Evolutionary conservation across 1,139 yeast genomes (phyloP).

Genomic region (Yamadazyma oceani): DNA sequence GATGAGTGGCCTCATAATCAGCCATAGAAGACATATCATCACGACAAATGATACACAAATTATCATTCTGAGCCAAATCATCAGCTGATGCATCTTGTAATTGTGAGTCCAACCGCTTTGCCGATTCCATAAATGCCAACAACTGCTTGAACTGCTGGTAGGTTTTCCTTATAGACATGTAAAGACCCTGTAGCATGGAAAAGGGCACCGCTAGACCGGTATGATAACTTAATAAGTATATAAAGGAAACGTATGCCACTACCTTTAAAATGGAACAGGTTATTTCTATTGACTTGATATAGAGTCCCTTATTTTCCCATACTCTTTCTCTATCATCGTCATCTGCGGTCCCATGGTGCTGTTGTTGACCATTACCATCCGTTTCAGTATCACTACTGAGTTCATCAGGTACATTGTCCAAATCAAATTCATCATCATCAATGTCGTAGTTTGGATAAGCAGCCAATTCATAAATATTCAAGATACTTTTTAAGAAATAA

Average conservation of each 20-base stretch:
- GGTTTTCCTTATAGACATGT: constrained; percentile 51
- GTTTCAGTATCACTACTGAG: constrained; percentile 25
- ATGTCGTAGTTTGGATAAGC: constrained; percentile 21
- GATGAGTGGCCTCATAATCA: constrained; percentile 23
- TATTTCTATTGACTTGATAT: constrained; percentile 59
- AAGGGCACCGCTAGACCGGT: constrained; percentile 62
- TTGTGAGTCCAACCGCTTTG: constrained; percentile 64
- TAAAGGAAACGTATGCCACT: constrained; percentile 31
- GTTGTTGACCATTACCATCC: not conserved
- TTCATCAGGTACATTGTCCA: constrained; percentile 12
- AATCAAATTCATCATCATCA: constrained; percentile 12
- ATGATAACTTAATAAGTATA: constrained; percentile 45
- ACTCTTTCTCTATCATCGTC: constrained; percentile 56
- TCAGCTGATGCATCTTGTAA: constrained; percentile 59
- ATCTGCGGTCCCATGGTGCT: constrained; percentile 9
- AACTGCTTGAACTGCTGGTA: constrained; percentile 53
- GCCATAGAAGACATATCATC: constrained; percentile 67
- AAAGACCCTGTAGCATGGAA: constrained; percentile 66
- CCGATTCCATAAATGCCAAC: constrained; percentile 55
- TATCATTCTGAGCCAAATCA: constrained; percentile 61
- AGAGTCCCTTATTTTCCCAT: constrained; percentile 74
- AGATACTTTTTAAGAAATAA: constrained; percentile 45
- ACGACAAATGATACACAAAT: constrained; percentile 78
- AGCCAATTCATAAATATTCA: constrained; percentile 59
- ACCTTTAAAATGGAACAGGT: constrained; percentile 44